Evolutionary conservation across 257 asterid genomes (phyloP).

Genomic region (Ocimum tenuiflorum): DNA sequence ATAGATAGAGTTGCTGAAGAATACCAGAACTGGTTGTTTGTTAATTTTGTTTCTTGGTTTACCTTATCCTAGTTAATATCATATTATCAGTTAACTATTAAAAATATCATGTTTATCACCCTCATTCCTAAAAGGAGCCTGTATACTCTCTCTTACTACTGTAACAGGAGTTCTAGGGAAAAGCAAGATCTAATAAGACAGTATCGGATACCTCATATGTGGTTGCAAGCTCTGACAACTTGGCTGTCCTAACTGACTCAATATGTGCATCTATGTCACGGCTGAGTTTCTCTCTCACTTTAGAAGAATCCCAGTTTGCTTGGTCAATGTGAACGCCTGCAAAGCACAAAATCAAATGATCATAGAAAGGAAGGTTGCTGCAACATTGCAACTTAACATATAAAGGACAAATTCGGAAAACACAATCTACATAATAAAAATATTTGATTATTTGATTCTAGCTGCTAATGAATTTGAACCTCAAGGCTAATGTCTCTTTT

Average conservation of each 20-base stretch:
- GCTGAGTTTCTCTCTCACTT: slow-evolving; percentile 74
- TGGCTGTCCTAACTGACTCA: slow-evolving; percentile 53
- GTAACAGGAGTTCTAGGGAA: slow-evolving; percentile 1
- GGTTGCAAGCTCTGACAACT: slow-evolving; percentile 65
- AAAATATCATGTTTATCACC: not conserved
- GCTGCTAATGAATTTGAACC: slow-evolving; percentile 17
- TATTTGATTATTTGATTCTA: slow-evolving; percentile 4
- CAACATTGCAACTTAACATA: slow-evolving; percentile 3
- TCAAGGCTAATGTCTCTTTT: not conserved
- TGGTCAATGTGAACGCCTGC: slow-evolving; percentile 59
- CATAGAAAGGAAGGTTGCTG: slow-evolving; percentile 1
- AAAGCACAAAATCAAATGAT: slow-evolving; percentile 12
- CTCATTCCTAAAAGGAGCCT: slow-evolving; percentile 4
- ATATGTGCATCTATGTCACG: slow-evolving; percentile 89
- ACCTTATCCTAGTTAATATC: not conserved
- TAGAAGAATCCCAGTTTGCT: slow-evolving; percentile 86
- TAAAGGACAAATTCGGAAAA: not conserved
- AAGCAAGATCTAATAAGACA: not conserved
- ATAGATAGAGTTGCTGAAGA: not conserved
- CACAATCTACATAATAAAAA: not conserved
- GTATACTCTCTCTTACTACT: slow-evolving; percentile 3
- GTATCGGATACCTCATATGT: slow-evolving; percentile 54
- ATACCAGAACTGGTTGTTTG: not conserved
- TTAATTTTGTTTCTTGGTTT: not conserved
- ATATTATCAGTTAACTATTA: not conserved